Percentiles rank a stretch among this genome's conserved stretches.
phyloP scores from a whole-genome alignment of 306 rosid species.

The Fagus sylvatica region DNA sequence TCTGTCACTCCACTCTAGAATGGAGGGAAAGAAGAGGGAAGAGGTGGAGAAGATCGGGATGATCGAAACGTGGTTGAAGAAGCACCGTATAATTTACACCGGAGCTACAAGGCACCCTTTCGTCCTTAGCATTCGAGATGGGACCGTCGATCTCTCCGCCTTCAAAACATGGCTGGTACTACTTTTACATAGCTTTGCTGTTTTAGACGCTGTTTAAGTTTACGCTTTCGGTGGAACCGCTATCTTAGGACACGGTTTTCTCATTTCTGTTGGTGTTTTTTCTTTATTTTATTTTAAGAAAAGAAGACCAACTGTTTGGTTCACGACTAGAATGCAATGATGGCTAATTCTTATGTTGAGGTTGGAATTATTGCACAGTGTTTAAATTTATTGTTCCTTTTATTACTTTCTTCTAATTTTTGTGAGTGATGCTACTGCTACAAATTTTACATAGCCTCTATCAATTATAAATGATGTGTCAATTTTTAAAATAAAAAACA shows the following conservation, averaged over 20 bases:
- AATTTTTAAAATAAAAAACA: too few relatives aligned
- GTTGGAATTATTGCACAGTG: not conserved
- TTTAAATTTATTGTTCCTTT: not conserved
- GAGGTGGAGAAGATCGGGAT: constrained; percentile 36
- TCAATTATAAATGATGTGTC: too few relatives aligned
- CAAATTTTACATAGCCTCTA: too few relatives aligned
- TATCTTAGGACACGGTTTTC: too few relatives aligned
- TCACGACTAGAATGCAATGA: too few relatives aligned
- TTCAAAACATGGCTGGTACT: constrained; percentile 79
- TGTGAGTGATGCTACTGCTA: too few relatives aligned
- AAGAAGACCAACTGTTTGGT: too few relatives aligned
- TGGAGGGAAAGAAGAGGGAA: constrained; percentile 14
- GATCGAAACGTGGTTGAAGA: constrained; percentile 62
- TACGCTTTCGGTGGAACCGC: too few relatives aligned
- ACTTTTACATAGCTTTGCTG: not conserved
- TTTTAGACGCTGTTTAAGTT: not conserved
- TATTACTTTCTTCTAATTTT: not conserved
- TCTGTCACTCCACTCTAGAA: too few relatives aligned
- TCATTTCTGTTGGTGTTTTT: too few relatives aligned
- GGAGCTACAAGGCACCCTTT: constrained; percentile 80
- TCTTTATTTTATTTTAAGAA: too few relatives aligned
- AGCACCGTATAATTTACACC: constrained; percentile 52
- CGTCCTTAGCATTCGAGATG: constrained; percentile 64
- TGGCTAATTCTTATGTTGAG: not conserved
- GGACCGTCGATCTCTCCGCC: constrained; percentile 54